phyloP scores from a whole-genome alignment of 2,329 filamentous ascomycete species.

The Aspergillus jensenii region DNA sequence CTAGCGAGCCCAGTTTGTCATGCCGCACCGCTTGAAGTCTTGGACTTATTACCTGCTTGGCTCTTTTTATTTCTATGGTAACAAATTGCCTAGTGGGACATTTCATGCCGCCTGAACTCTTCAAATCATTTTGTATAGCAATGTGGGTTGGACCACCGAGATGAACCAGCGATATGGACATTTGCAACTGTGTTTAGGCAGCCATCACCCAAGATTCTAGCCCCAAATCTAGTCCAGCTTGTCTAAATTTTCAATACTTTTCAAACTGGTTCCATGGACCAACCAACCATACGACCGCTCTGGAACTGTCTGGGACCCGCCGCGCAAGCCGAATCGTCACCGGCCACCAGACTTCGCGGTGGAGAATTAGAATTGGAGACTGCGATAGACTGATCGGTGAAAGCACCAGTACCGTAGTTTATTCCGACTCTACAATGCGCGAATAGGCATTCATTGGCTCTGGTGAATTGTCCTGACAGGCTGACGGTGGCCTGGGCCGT shows the following conservation, averaged over 20 bases:
- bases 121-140: too few relatives aligned
- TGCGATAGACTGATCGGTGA: not conserved
- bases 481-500: not conserved
- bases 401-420: not conserved
- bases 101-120: too few relatives aligned
- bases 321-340: conserved; percentile 8
- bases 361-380: not conserved
- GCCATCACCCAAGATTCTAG: too few relatives aligned
- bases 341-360: not conserved
- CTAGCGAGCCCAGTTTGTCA: too few relatives aligned
- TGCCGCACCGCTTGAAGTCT: too few relatives aligned
- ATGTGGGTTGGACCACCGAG: too few relatives aligned
- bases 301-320: not conserved
- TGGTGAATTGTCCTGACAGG: not conserved
- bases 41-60: too few relatives aligned
- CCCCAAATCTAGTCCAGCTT: not conserved
- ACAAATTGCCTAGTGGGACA: too few relatives aligned
- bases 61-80: too few relatives aligned
- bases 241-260: not conserved
- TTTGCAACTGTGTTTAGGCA: not conserved
- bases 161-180: too few relatives aligned
- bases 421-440: not conserved
- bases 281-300: not conserved
- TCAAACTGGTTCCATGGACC: not conserved
- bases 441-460: not conserved